Percentiles rank a stretch among this genome's conserved stretches.
These are phyloP conservation scores for Heracleum sosnowskyi DNA, from an alignment of 129 eudicot species.

Conservation along the genomic window DNA sequence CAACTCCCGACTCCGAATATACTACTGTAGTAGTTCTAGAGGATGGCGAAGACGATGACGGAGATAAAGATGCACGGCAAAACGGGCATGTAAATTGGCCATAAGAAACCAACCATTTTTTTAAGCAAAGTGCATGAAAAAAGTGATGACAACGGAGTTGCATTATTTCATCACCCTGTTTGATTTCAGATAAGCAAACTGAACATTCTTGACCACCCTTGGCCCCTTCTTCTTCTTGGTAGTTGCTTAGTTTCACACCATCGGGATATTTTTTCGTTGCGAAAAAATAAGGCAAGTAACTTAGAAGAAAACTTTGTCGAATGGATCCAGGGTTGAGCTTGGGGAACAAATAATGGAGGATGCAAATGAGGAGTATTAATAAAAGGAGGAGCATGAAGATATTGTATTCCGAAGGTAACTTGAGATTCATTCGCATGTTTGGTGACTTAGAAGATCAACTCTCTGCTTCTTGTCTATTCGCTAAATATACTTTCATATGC, in stretches of 20 bases:
- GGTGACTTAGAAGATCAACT: background rate
- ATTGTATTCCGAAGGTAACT: background rate
- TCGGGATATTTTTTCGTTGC: background rate
- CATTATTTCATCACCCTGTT: slow-evolving; percentile 17
- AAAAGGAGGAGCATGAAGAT: background rate
- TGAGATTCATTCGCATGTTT: background rate
- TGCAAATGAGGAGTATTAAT: background rate
- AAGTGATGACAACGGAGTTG: slow-evolving; percentile 22
- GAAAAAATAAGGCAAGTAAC: background rate
- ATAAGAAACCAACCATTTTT: background rate
- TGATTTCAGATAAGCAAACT: slow-evolving; percentile 18
- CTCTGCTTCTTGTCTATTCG: no score
- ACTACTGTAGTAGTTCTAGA: background rate
- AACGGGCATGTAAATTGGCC: background rate
- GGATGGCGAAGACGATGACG: background rate
- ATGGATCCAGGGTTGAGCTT: background rate
- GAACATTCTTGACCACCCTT: slow-evolving; percentile 15
- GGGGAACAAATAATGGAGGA: background rate
- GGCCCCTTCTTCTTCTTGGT: background rate
- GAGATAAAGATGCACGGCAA: background rate
- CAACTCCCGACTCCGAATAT: background rate
- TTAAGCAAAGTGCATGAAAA: slow-evolving; percentile 14
- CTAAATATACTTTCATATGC: no score
- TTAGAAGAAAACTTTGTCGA: background rate
- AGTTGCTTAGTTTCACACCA: background rate